Base-by-base conservation (phyloP, 2,329 filamentous ascomycete genomes). In the Gremmenia infestans region DNA sequence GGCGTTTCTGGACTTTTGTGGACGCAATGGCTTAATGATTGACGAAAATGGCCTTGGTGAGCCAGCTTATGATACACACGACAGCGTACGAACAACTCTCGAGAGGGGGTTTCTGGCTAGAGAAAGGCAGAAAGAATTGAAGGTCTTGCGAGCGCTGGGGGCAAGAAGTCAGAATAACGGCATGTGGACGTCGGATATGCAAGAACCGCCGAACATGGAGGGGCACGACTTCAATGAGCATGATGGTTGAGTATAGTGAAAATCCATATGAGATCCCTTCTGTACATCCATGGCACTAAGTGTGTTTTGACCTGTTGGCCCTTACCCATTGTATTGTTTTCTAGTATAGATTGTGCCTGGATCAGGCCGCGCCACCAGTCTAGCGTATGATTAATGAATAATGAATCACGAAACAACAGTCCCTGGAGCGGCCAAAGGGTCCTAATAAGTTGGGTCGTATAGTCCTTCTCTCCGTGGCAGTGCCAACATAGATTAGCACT, bases 1-100 rank as follows among this genome's bases (percentile, higher is more conserved):
- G 15, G 55, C 53, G 1, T 57, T 60, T 32, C 39, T 62, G 35
- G 53, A 54, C 4, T 62, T 62, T 37, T 62, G 60, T 37, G 53
- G 52, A 3, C 35, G 60, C 1, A 62, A 62, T 50, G 55, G 49
- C 9, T 50, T 62, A 47, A 37, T 57, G 43, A 48, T 37, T 43
- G 50, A 54, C 14, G 43, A 55, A 12, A 36, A 25, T 22, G 37
- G 19, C 2, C n/a, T 8, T 54, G 32, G 14, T 2, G 23, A 36
- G 22, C 15, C 8, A 11, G 4, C 23, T 43, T 15, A 23, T 48
- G 43, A 43, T n/a, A 23, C 7, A 15, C 17, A 28, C 1, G 17
- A 35, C 17, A 19, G 11, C 23, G 32, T 12, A 15, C 15, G 7
- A 4, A 53, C 54, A 5, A 47, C 46, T 14, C 51, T 60, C 12